Evolutionary conservation across 1,284 basidiomycete species (phyloP).

Genomic region (Cutaneotrichosporon cutaneum): DNA sequence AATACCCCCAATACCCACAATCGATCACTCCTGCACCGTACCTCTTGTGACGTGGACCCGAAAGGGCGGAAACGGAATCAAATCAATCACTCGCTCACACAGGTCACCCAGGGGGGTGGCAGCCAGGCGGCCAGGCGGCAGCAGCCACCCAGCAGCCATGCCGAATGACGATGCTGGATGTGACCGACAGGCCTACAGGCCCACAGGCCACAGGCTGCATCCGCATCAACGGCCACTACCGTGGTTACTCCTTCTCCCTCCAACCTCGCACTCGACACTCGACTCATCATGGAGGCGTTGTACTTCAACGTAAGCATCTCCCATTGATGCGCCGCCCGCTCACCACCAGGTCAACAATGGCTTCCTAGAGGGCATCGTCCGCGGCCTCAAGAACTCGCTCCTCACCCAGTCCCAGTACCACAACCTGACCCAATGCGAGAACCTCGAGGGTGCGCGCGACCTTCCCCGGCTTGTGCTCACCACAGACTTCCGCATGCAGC

Average conservation of each 20-base stretch:
- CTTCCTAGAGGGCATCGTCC: slow-evolving; percentile 86
- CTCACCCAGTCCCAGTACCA: slow-evolving; percentile 85
- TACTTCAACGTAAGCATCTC: slow-evolving; percentile 71
- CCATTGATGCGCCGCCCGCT: slow-evolving; percentile 5
- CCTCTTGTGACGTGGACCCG: slow-evolving; percentile 11
- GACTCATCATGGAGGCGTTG: slow-evolving; percentile 69
- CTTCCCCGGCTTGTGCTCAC: not conserved
- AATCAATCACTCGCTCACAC: not conserved
- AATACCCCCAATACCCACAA: no score
- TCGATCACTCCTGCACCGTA: no score
- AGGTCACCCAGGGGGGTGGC: no score
- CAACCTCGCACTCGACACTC: not conserved
- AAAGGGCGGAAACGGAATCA: not conserved
- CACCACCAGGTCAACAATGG: slow-evolving; percentile 67
- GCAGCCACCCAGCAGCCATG: not conserved
- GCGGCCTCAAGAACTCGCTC: slow-evolving; percentile 92
- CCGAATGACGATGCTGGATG: not conserved
- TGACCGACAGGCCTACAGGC: not conserved
- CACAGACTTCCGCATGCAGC: slow-evolving; percentile 84
- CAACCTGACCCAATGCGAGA: slow-evolving; percentile 96
- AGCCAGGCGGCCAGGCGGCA: no score
- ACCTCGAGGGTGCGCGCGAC: slow-evolving; percentile 74
- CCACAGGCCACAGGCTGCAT: not conserved
- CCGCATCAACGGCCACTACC: not conserved
- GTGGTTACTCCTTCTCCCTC: not conserved